Conservation (phyloP, 2,329 filamentous ascomycete genomes). For the Botrytis byssoidea region DNA sequence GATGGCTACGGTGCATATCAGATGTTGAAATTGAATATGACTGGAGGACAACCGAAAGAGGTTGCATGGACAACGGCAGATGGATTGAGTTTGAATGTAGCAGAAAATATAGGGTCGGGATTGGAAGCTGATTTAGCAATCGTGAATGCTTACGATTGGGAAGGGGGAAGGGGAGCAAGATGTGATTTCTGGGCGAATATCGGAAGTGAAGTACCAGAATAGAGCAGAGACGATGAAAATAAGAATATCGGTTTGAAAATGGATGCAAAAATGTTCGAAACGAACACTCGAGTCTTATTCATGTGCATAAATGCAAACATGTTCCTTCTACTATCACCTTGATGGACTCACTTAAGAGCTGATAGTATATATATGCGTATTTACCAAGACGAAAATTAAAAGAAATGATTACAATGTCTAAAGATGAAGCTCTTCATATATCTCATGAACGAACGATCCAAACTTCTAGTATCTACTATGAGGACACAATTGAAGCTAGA, state of each 20-base stretch:
- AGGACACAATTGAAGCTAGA: background rate
- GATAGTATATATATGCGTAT: background rate
- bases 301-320: background rate
- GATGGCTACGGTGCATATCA: background rate
- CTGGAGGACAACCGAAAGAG: background rate
- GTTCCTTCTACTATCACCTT: too few species aligned
- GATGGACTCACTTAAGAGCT: background rate
- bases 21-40: constrained; percentile 18
- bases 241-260: too few species aligned
- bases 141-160: constrained; percentile 28
- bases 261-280: background rate
- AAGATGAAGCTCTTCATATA: background rate
- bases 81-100: constrained; percentile 7
- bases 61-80: constrained; percentile 1
- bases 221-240: too few species aligned
- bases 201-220: constrained; percentile 24
- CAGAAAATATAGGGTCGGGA: background rate
- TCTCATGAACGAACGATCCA: background rate
- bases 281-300: background rate
- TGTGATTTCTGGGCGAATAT: constrained; percentile 26
- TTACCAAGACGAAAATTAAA: background rate
- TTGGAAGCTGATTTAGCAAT: constrained; percentile 22
- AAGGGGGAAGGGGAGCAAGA: constrained; percentile 24
- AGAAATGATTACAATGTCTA: background rate
- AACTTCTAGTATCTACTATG: background rate